Evolutionary conservation across 2,329 filamentous ascomycete species (phyloP).

Genomic region (Zelopaecilomyces penicillatus): DNA sequence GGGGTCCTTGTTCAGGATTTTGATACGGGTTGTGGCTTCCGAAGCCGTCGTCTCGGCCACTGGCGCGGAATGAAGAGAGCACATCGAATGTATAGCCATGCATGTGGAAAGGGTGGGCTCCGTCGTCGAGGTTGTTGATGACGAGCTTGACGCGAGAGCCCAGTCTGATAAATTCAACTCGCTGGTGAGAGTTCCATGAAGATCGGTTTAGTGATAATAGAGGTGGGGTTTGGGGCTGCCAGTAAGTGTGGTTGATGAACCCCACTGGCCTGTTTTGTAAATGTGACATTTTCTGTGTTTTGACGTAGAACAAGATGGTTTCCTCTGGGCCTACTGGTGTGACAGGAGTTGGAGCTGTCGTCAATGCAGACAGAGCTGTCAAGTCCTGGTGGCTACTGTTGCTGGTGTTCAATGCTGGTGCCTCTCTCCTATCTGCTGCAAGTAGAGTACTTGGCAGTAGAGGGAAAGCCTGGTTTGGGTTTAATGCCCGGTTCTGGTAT

Average conservation of each 20-base stretch:
- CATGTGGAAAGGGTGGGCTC: slow-evolving; percentile 36
- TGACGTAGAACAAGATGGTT: slow-evolving; percentile 16
- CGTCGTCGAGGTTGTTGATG: slow-evolving; percentile 26
- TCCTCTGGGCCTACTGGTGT: slow-evolving; percentile 9
- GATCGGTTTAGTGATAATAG: slow-evolving; percentile 13
- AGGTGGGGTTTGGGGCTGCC: slow-evolving; percentile 14
- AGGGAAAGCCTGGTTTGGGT: slow-evolving; percentile 12
- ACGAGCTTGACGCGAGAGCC: slow-evolving; percentile 17
- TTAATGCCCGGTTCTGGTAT: slow-evolving; percentile 14
- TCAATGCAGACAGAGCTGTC: slow-evolving; percentile 1
- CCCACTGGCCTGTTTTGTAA: slow-evolving; percentile 16
- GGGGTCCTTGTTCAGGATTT: slow-evolving; percentile 2
- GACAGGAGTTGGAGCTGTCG: background rate
- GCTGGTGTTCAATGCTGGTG: background rate
- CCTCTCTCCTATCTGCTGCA: slow-evolving; percentile 2
- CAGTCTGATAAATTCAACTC: slow-evolving; percentile 13
- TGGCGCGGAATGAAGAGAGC: slow-evolving; percentile 14
- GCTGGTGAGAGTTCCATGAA: slow-evolving; percentile 16
- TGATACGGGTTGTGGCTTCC: slow-evolving; percentile 19
- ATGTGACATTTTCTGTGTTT: slow-evolving; percentile 15
- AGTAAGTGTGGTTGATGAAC: slow-evolving; percentile 18
- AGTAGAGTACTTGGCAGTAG: slow-evolving; percentile 8
- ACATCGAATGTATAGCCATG: slow-evolving; percentile 49
- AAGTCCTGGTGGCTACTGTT: slow-evolving; percentile 8
- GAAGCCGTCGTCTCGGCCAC: slow-evolving; percentile 13